phyloP scores from a whole-genome alignment of 108 stramenopile species.

The Craspedostauros australis region DNA sequence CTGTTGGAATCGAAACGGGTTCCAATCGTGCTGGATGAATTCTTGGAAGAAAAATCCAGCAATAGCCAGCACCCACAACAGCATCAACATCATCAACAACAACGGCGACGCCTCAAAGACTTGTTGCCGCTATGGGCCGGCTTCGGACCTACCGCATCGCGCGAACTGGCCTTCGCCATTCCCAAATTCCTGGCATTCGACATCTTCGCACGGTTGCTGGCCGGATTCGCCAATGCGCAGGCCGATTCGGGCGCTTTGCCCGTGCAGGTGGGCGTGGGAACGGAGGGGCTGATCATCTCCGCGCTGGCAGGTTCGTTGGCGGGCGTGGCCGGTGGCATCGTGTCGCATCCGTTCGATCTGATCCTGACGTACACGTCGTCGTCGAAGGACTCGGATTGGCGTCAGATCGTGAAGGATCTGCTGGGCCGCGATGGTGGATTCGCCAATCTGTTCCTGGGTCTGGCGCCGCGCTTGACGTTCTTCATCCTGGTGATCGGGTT shows the following conservation, averaged over 20 bases:
- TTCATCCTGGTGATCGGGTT: conserved; percentile 89
- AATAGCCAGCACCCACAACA: not conserved
- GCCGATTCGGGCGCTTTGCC: conserved; percentile 43
- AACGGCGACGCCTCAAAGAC: conserved; percentile 6
- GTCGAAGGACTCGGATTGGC: conserved; percentile 55
- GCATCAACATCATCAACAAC: not conserved
- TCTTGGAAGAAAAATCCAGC: conserved; percentile 32
- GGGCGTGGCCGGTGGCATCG: conserved; percentile 72
- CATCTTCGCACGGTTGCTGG: conserved; percentile 46
- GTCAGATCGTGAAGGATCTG: conserved; percentile 56
- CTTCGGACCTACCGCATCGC: conserved; percentile 65
- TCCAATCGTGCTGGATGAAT: conserved; percentile 50
- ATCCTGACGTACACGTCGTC: conserved; percentile 77
- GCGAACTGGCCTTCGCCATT: conserved; percentile 86
- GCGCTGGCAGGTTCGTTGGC: conserved; percentile 75
- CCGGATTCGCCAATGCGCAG: conserved; percentile 51
- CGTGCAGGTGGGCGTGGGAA: conserved; percentile 76
- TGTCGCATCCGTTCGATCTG: conserved; percentile 85
- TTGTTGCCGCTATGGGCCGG: conserved; percentile 65
- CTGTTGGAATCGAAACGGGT: conserved; percentile 41
- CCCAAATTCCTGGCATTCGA: conserved; percentile 85
- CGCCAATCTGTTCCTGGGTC: conserved; percentile 71
- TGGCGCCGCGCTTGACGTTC: conserved; percentile 68
- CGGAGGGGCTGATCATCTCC: conserved; percentile 58
- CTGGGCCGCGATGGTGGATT: conserved; percentile 64